Percentiles rank a stretch among this genome's conserved stretches.
These are phyloP conservation scores for Massariosphaeria phaeospora DNA, from an alignment of 495 filamentous ascomycete genomes.

Conservation along the genomic window DNA sequence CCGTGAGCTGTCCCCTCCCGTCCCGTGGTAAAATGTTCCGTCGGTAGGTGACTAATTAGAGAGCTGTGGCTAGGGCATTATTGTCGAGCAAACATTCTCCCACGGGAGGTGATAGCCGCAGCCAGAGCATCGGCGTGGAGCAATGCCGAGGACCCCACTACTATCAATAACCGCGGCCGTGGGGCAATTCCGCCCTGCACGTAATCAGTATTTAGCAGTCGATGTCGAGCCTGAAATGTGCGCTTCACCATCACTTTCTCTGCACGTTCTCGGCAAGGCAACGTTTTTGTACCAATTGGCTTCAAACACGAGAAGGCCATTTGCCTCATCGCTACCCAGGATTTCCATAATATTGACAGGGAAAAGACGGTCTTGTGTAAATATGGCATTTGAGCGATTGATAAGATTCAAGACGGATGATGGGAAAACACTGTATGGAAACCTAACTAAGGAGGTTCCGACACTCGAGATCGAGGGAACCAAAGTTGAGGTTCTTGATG, in stretches of 20 bases:
- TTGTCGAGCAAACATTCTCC: too few relatives aligned
- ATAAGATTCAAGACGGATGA: conserved; percentile 22
- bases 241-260: too few relatives aligned
- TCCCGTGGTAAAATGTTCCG: too few relatives aligned
- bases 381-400: conserved; percentile 25
- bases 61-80: too few relatives aligned
- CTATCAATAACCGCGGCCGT: conserved; percentile 12
- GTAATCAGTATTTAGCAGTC: neutral
- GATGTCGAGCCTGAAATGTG: neutral
- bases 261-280: too few relatives aligned
- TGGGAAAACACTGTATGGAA: conserved; percentile 23
- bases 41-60: too few relatives aligned
- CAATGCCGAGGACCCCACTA: conserved; percentile 27
- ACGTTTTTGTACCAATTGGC: too few relatives aligned
- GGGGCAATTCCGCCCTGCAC: conserved; percentile 15
- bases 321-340: too few relatives aligned
- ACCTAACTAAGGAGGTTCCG: conserved; percentile 17
- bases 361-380: too few relatives aligned
- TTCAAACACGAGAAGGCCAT: too few relatives aligned
- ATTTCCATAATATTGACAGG: too few relatives aligned
- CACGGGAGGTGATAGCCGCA: neutral
- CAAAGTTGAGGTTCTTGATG: conserved; percentile 18
- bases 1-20: conserved; percentile 19
- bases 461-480: conserved; percentile 22
- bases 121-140: conserved; percentile 2